Conservation (phyloP, 2,329 filamentous ascomycete genomes). For the Colletotrichum musicola region DNA sequence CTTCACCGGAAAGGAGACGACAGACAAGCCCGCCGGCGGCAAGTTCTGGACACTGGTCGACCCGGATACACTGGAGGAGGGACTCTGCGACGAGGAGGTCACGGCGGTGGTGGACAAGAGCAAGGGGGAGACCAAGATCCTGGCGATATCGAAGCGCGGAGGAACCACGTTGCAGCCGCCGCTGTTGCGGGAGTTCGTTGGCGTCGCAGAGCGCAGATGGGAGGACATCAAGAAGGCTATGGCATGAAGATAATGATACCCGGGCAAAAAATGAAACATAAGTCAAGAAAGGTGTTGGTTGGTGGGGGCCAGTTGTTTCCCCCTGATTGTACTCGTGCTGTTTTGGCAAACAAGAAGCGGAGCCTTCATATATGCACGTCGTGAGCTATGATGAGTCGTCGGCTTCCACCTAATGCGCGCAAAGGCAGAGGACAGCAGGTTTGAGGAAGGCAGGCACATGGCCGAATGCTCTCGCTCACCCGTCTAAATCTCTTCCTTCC, state of each 20-base stretch:
- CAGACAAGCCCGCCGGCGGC: constrained; percentile 57
- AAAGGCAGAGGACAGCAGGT: constrained; percentile 1
- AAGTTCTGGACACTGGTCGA: constrained; percentile 85
- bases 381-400: constrained; percentile 16
- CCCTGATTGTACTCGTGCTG: neutral
- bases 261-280: constrained; percentile 26
- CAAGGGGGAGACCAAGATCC: constrained; percentile 66
- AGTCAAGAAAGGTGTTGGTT: neutral
- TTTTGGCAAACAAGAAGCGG: neutral
- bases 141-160: constrained; percentile 86
- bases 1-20: constrained; percentile 75
- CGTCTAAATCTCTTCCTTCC: neutral
- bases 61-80: constrained; percentile 91
- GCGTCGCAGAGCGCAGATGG: constrained; percentile 74
- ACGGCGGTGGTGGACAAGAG: constrained; percentile 81
- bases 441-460: constrained; percentile 22
- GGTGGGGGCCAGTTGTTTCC: neutral
- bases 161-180: constrained; percentile 77
- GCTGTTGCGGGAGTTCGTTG: constrained; percentile 70
- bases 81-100: constrained; percentile 84
- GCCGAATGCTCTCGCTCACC: constrained; percentile 13
- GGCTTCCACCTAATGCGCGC: constrained; percentile 1
- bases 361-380: neutral
- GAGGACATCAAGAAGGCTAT: constrained; percentile 60
- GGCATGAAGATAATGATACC: constrained; percentile 50